Percentiles rank a stretch among this genome's conserved stretches.
These are phyloP conservation scores for Termitomyces sp. DNA, from an alignment of 768 basidiomycete species.

Conservation along the genomic window DNA sequence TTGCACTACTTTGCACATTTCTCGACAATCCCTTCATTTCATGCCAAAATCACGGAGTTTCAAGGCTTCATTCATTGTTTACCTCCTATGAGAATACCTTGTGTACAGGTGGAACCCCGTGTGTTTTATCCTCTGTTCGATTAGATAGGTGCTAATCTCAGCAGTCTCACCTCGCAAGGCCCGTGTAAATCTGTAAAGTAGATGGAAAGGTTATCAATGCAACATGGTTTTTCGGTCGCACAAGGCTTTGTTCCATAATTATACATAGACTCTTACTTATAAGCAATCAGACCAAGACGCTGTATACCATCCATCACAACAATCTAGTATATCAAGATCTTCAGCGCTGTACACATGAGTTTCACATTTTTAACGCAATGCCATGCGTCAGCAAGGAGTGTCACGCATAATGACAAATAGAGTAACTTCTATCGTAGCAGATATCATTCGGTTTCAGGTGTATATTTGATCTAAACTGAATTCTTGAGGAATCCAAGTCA, in stretches of 20 bases:
- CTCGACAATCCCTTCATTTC: not conserved
- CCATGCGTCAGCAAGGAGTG: not conserved
- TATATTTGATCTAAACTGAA: not conserved
- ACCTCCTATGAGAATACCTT: not conserved
- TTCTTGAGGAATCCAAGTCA: not conserved
- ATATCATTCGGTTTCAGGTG: not conserved
- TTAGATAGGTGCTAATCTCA: not conserved
- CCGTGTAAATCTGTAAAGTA: no score
- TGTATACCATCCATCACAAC: not conserved
- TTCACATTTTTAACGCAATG: not conserved
- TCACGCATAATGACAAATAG: not conserved
- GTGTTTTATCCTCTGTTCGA: no score
- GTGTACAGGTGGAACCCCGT: no score
- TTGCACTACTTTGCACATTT: not conserved
- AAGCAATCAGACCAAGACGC: not conserved
- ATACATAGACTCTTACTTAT: not conserved
- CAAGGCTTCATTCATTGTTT: not conserved
- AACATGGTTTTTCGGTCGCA: not conserved
- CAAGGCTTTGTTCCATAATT: not conserved
- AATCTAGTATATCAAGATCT: not conserved
- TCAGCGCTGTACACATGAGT: not conserved
- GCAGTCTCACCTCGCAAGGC: not conserved
- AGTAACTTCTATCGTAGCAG: not conserved
- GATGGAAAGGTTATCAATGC: not conserved
- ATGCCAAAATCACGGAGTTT: not conserved